These are phyloP conservation scores for Kluyveromyces sp. DNA, from an alignment of 1,139 yeast genomes.

Conservation along the genomic window DNA sequence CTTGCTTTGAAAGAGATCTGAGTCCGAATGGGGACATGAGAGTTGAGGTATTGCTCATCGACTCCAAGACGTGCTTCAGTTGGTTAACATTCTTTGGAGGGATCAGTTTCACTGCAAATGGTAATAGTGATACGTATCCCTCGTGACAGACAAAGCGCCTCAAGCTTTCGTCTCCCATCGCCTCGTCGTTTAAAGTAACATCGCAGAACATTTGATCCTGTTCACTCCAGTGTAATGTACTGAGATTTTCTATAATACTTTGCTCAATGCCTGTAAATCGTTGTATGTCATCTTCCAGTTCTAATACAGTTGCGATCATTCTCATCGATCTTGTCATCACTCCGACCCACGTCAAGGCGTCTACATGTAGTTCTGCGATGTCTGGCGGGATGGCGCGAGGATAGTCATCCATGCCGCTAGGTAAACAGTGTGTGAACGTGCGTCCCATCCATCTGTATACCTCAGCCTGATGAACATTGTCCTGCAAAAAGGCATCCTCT, in stretches of 20 bases:
- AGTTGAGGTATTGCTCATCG: conserved; percentile 61
- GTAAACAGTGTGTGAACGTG: conserved; percentile 74
- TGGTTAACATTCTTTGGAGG: conserved; percentile 44
- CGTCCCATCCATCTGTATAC: conserved; percentile 94
- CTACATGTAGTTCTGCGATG: conserved; percentile 85
- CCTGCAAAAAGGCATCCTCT: conserved; percentile 23
- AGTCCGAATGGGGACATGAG: conserved; percentile 79
- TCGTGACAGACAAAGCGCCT: conserved; percentile 62
- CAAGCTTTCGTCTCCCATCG: conserved; percentile 39
- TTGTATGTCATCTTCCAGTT: conserved; percentile 48
- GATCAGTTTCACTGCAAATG: conserved; percentile 69
- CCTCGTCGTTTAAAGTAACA: conserved; percentile 65
- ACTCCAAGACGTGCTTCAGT: conserved; percentile 45
- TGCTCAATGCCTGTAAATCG: conserved; percentile 47
- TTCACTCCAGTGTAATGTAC: conserved; percentile 73
- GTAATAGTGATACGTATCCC: conserved; percentile 84
- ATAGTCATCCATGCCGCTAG: conserved; percentile 93
- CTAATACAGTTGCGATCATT: conserved; percentile 62
- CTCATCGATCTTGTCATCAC: conserved; percentile 81
- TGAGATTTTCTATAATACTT: conserved; percentile 56
- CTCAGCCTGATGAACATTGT: conserved; percentile 46
- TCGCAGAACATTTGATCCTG: conserved; percentile 73
- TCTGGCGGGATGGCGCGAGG: conserved; percentile 83
- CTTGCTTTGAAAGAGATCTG: conserved; percentile 69
- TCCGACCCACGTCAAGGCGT: conserved; percentile 87